These are phyloP conservation scores for Saccharomycodes ludwigii DNA, from an alignment of 805 yeast species.

Conservation along the genomic window DNA sequence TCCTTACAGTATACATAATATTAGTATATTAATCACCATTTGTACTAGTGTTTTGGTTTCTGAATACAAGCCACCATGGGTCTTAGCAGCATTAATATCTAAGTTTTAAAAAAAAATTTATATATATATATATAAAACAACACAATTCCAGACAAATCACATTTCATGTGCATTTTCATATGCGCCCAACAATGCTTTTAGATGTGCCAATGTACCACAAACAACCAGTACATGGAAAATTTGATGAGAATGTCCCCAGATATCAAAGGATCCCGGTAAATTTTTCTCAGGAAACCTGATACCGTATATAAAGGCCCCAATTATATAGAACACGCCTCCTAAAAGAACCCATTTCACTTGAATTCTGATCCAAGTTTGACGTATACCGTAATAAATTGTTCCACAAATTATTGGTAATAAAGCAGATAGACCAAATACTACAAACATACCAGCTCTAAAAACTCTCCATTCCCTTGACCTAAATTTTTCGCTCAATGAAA, in stretches of 20 bases:
- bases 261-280: slow-evolving; percentile 51
- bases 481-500: slow-evolving; percentile 56
- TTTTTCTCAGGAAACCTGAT: slow-evolving; percentile 64
- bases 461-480: slow-evolving; percentile 64
- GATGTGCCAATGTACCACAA: slow-evolving; percentile 64
- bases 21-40: too few relatives aligned
- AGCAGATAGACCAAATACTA: slow-evolving; percentile 70
- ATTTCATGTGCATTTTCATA: slow-evolving; percentile 41
- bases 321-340: slow-evolving; percentile 66
- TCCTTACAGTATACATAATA: too few relatives aligned
- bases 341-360: slow-evolving; percentile 48
- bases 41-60: too few relatives aligned
- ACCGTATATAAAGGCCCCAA: slow-evolving; percentile 75
- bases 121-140: neutral
- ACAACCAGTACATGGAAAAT: slow-evolving; percentile 72
- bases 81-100: too few relatives aligned
- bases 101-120: neutral
- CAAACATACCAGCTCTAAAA: slow-evolving; percentile 65
- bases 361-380: slow-evolving; percentile 36
- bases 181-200: slow-evolving; percentile 45
- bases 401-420: slow-evolving; percentile 57
- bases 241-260: slow-evolving; percentile 76
- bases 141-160: too few relatives aligned
- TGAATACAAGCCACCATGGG: too few relatives aligned
- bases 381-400: slow-evolving; percentile 32